Base-by-base conservation (phyloP, 2,329 filamentous ascomycete species). In the Chaetomiaceae sp. region DNA sequence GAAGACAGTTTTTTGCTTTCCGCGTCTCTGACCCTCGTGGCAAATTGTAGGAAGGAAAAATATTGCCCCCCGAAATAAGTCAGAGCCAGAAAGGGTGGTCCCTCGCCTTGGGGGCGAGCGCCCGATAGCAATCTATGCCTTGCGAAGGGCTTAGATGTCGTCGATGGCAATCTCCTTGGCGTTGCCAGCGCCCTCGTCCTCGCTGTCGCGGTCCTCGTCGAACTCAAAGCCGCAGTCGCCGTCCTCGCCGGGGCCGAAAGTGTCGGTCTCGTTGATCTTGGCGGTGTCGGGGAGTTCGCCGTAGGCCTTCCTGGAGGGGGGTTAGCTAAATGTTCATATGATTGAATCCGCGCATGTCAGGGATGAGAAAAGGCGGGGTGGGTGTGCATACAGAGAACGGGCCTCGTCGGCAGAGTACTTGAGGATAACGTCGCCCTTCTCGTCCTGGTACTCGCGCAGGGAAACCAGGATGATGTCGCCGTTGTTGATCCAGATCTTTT, bases 401-500 rank as follows among this genome's bases (percentile, higher is more conserved):
- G 93, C 93, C 78, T 97, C 93, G 68, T 99, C 93, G 74, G 89
- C 86, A 51, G 83, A 88, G 82, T 96, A 96, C 78, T 96, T 97
- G 69, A 95, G 83, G 68, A 93, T 92, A 44, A 95, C 88, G 66
- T 93, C 89, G 62, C 87, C 89, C 76, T 95, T 95, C 71, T 91
- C 87, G 69, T 93, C 87, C 68, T 91, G 87, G 73, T 90, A 91
- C 69, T 91, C 87, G 61, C 87, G 85, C 51, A 91, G 81, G 12
- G 84, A 88, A 55, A 88, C 75, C 14, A 88, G 83, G 67, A 93
- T 93, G 70, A 96, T 95, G 69, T 96, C 91, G 96, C 90, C 90
- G 76, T 96, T 90, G 80, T 96, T 96, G 81, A 96, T 96, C 90
- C 90, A 96, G 72, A 97, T 93, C 82, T 99, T 99, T 82, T 99